These are phyloP conservation scores for Rhynchosporium secalis DNA, from an alignment of 2,329 filamentous ascomycete genomes.

Conservation along the genomic window DNA sequence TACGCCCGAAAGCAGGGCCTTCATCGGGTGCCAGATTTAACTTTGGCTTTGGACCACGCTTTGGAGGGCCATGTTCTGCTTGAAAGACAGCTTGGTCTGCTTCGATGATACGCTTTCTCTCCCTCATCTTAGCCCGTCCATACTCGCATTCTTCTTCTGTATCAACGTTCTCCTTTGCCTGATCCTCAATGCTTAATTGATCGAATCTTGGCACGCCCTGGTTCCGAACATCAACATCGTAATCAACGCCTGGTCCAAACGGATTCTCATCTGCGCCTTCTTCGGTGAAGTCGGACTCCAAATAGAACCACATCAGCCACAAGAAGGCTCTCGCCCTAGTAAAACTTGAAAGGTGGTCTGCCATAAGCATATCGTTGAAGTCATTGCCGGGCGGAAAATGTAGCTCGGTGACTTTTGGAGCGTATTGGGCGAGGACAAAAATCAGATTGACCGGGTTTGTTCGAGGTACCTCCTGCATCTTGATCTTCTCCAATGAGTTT, in stretches of 20 bases:
- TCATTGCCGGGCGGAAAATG: conserved; percentile 85
- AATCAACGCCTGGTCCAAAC: conserved; percentile 73
- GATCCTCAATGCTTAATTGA: conserved; percentile 64
- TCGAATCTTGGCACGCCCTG: conserved; percentile 69
- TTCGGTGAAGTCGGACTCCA: conserved; percentile 91
- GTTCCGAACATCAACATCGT: conserved; percentile 63
- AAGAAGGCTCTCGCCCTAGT: conserved; percentile 87
- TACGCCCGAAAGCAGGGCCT: conserved; percentile 57
- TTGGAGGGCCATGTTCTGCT: conserved; percentile 50
- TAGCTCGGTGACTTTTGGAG: conserved; percentile 86
- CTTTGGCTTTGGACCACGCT: conserved; percentile 49
- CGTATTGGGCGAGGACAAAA: conserved; percentile 88
- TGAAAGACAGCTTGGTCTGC: conserved; percentile 60
- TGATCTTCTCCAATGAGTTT: conserved; percentile 79
- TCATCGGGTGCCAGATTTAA: conserved; percentile 43
- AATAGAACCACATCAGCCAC: conserved; percentile 99
- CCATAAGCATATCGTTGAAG: conserved; percentile 97
- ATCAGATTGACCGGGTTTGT: conserved; percentile 98
- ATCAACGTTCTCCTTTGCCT: conserved; percentile 72
- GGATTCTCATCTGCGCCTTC: conserved; percentile 89
- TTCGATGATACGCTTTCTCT: conserved; percentile 72
- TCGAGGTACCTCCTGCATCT: conserved; percentile 65
- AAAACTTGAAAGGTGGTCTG: conserved; percentile 74
- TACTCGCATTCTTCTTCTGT: conserved; percentile 68
- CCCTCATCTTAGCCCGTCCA: conserved; percentile 71